phyloP scores from a whole-genome alignment of 768 basidiomycete species.

The Psilocybe tampanensis region DNA sequence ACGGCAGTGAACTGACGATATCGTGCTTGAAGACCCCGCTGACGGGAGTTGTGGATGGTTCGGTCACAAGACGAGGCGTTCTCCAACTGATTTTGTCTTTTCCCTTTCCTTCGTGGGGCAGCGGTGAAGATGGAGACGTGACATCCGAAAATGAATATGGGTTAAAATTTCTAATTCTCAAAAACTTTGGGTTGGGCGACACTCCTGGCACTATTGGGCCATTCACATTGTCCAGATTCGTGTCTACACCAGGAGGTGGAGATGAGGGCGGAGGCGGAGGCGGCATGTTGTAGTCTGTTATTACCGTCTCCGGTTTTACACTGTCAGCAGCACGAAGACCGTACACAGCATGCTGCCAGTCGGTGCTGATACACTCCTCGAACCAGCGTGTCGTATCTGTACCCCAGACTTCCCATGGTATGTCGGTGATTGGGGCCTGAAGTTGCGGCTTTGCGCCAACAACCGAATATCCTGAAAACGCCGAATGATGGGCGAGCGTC shows the following conservation, averaged over 20 bases:
- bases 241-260: not conserved
- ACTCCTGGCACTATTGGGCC: conserved; percentile 2
- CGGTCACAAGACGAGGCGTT: conserved; percentile 39
- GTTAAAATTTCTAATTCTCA: conserved; percentile 36
- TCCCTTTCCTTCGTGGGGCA: conserved; percentile 21
- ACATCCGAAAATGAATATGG: conserved; percentile 28
- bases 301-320: conserved; percentile 19
- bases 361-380: conserved; percentile 47
- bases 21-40: conserved; percentile 49
- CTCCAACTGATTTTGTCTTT: conserved; percentile 30
- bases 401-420: conserved; percentile 56
- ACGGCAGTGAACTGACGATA: conserved; percentile 50
- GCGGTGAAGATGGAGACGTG: not conserved
- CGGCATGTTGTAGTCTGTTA: not conserved
- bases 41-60: conserved; percentile 42
- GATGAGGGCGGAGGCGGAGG: not conserved
- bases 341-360: conserved; percentile 59
- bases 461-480: not conserved
- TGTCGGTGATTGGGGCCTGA: not conserved
- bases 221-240: not conserved
- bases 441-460: not conserved
- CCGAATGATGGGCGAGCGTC: not conserved
- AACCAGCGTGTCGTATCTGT: conserved; percentile 57
- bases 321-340: conserved; percentile 53
- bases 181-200: conserved; percentile 12